Conservation (phyloP, 257 asterid species). For the Fraxinus anomala region DNA sequence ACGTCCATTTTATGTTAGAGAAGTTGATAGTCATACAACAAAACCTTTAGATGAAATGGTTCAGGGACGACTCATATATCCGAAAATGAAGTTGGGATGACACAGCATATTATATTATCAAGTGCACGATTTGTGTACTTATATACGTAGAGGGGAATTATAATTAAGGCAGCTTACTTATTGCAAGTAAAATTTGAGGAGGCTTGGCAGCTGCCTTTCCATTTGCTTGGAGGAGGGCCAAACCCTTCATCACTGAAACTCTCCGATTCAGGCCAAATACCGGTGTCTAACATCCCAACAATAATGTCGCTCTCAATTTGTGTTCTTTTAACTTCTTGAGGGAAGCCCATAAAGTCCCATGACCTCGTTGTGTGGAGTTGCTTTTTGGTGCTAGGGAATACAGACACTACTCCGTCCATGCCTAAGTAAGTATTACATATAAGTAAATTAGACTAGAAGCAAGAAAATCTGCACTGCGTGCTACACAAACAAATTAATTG, state of each 20-base stretch:
- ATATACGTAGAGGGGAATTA: neutral
- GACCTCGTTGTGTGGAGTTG: constrained; percentile 60
- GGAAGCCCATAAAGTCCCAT: constrained; percentile 67
- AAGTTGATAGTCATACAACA: neutral
- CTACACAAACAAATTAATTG: too few relatives aligned
- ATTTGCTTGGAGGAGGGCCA: constrained; percentile 47
- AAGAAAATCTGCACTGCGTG: neutral
- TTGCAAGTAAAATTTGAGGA: constrained; percentile 48
- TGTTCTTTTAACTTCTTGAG: constrained; percentile 27
- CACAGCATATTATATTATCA: neutral
- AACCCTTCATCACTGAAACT: constrained; percentile 41
- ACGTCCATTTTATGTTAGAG: neutral
- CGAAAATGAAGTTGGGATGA: too few relatives aligned
- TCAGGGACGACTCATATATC: neutral
- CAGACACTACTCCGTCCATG: constrained; percentile 56
- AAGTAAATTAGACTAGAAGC: neutral
- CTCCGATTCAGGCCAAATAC: constrained; percentile 57
- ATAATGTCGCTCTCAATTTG: constrained; percentile 45
- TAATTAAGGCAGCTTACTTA: constrained; percentile 35
- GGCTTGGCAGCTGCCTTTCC: constrained; percentile 50
- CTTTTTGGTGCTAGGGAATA: constrained; percentile 46
- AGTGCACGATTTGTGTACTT: too few relatives aligned
- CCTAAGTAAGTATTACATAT: constrained; percentile 18
- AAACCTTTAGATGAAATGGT: constrained; percentile 11
- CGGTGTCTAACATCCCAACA: constrained; percentile 51